A percentile compares a stretch with the other conserved stretches of the same genome.
Evolutionary conservation across 805 yeast species (phyloP).

Genomic region (Cyberlindnera americana): DNA sequence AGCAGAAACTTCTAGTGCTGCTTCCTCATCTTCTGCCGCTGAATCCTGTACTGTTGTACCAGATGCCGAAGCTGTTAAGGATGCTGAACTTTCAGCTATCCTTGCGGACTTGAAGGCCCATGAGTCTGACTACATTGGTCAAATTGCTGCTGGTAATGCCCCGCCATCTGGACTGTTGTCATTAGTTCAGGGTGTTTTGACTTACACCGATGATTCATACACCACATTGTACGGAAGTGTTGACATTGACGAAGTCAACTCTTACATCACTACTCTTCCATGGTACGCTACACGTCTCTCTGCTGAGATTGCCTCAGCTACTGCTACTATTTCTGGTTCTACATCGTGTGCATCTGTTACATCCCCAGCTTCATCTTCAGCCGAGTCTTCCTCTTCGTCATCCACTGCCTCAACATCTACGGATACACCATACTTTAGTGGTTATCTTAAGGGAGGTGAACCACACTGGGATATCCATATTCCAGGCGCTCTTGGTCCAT

Average conservation of each 20-base stretch:
- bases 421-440: background rate
- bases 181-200: slow-evolving; percentile 26
- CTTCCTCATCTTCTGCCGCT: background rate
- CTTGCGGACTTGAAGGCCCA: slow-evolving; percentile 18
- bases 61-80: slow-evolving; percentile 4
- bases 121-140: slow-evolving; percentile 20
- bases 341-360: background rate
- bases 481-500: slow-evolving; percentile 46
- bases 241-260: slow-evolving; percentile 24
- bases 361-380: background rate
- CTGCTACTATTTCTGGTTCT: slow-evolving; percentile 8
- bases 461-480: slow-evolving; percentile 44
- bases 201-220: slow-evolving; percentile 33
- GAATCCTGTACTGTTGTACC: slow-evolving; percentile 1
- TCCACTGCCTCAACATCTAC: slow-evolving; percentile 15
- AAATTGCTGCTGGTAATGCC: slow-evolving; percentile 19
- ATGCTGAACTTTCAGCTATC: slow-evolving; percentile 10
- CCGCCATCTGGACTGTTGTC: slow-evolving; percentile 29
- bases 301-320: slow-evolving; percentile 16
- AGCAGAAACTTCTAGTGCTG: background rate
- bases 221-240: slow-evolving; percentile 30
- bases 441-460: slow-evolving; percentile 29
- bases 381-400: slow-evolving; percentile 2
- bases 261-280: slow-evolving; percentile 31
- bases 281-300: slow-evolving; percentile 29